Evolutionary conservation across 1,284 basidiomycete species (phyloP), one percentile per base, ranked within the genome.

Genomic region (Rhodotorula glutinis): DNA sequence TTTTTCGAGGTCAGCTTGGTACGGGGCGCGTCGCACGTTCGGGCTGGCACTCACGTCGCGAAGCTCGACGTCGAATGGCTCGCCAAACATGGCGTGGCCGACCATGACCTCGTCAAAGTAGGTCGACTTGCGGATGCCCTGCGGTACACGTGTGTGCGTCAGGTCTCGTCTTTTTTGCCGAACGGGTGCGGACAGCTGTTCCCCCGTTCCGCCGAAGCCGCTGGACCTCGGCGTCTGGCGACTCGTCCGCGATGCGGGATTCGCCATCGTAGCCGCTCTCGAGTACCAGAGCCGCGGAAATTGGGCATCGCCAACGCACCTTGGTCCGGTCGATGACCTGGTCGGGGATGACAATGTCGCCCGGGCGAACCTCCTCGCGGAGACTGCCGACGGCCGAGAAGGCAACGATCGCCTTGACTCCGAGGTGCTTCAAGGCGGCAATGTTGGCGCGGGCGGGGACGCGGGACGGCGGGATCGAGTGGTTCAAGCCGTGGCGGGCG

Each of bases 361-460:
- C 79, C 47, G 76, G 75, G 21, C 77, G 72, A 77, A 98, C 92
- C 75, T 97, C 92, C 79, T 98, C 95, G 54, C 92, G 84, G 52
- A 98, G 84, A n/a, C 90, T 93, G 46, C 95, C 95, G 53, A 98
- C 95, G 13, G 95, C 95, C 23, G 88, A 91, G 82, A 98, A 98
- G 3, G 94, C 92, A 69, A 98, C 83, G 75, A 98, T 86, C 51
- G 88, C 89, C 69, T 88, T 86, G 21, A 92, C 90, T 60, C 95
- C 95, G 71, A 98, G 83, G 60, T 86, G 87, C 81, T 98, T 98
- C 74, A 98, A 84, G 0, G 94, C 94, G 21, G 94, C 90, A 77
- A 98, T 94, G 83, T 98, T 98, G 71, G 94, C 95, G 59, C 91
- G 87, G 3, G 83, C 81, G 49, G 92, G 92, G 1, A 97, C 88